phyloP scores from a whole-genome alignment of 2,329 filamentous ascomycete species.

The Colletotrichum incanum region DNA sequence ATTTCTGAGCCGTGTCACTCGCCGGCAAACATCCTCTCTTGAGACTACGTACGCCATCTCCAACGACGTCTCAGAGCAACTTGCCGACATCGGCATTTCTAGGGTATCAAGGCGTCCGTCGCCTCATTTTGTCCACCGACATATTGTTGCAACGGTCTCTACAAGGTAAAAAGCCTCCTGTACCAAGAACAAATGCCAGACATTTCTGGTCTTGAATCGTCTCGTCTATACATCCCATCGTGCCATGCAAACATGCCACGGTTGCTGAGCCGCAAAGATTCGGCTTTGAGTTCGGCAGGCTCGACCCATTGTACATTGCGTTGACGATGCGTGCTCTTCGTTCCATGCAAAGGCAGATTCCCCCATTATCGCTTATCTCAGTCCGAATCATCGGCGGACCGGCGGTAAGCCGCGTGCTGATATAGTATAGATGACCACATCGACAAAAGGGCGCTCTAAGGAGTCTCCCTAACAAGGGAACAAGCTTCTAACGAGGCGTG shows the following conservation, averaged over 20 bases:
- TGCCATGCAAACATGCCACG: background rate
- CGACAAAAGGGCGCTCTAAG: too few species aligned
- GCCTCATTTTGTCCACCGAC: background rate
- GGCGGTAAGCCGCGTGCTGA: background rate
- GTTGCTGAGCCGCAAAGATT: background rate
- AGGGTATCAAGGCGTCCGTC: slow-evolving; percentile 20
- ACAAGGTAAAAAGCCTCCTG: background rate
- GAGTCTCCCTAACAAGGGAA: too few species aligned
- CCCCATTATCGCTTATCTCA: background rate
- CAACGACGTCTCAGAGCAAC: background rate
- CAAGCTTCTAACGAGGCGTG: too few species aligned
- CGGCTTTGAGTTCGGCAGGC: background rate
- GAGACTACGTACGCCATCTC: slow-evolving; percentile 9
- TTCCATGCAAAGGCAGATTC: background rate
- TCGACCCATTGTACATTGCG: background rate
- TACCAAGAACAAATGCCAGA: background rate
- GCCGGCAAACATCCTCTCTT: slow-evolving; percentile 10
- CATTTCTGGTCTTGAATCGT: background rate
- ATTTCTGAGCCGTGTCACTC: slow-evolving; percentile 2
- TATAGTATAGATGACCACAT: background rate
- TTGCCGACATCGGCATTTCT: slow-evolving; percentile 14
- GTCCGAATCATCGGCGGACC: background rate
- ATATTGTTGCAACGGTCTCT: background rate
- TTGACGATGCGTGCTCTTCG: background rate
- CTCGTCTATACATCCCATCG: background rate